Percentiles rank a stretch among this genome's conserved stretches.
Conservation (phyloP, 2,329 filamentous ascomycete species). For the Pseudogymnoascus sp. region DNA sequence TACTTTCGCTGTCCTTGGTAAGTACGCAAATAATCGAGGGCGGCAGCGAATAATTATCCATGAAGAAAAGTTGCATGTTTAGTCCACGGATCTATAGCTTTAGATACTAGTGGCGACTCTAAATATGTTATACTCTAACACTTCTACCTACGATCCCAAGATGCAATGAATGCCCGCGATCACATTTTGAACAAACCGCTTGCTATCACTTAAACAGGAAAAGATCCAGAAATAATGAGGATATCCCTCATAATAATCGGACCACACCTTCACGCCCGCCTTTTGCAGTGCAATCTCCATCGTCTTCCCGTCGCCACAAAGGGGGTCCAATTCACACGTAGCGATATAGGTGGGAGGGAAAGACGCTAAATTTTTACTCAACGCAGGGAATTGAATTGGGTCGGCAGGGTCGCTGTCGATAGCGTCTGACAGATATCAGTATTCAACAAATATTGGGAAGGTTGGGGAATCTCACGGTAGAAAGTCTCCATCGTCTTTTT, state of each 20-base stretch:
- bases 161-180: slow-evolving; percentile 13
- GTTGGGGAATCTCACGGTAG: slow-evolving; percentile 7
- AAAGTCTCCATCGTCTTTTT: slow-evolving; percentile 16
- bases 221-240: slow-evolving; percentile 28
- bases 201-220: slow-evolving; percentile 14
- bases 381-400: slow-evolving; percentile 13
- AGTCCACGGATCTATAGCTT: background rate
- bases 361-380: slow-evolving; percentile 12
- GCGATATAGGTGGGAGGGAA: slow-evolving; percentile 20
- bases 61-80: background rate
- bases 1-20: no score
- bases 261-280: slow-evolving; percentile 20
- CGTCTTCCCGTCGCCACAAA: slow-evolving; percentile 25
- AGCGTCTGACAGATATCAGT: background rate
- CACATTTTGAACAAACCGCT: slow-evolving; percentile 17
- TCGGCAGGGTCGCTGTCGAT: slow-evolving; percentile 13
- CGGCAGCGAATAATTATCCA: background rate
- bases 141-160: background rate
- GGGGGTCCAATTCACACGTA: slow-evolving; percentile 23
- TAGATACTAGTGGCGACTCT: background rate
- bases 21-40: no score
- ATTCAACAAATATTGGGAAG: background rate
- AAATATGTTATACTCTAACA: background rate
- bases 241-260: slow-evolving; percentile 23
- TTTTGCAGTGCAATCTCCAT: slow-evolving; percentile 23